Conservation (phyloP, 192 early-diverging fungal genomes). For the Irineochytrium annulatum region DNA sequence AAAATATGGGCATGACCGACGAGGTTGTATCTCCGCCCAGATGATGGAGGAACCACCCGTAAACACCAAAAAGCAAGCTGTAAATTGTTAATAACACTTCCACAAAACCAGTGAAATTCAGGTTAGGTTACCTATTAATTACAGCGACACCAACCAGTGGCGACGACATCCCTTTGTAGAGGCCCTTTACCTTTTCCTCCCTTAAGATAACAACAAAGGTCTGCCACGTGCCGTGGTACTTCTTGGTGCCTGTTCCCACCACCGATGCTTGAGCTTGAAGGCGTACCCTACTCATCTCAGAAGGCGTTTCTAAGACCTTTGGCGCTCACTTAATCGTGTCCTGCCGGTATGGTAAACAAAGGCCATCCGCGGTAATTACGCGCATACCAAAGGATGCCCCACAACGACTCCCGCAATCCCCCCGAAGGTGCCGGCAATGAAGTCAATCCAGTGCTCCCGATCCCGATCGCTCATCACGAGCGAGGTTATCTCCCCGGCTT, state of each 20-base stretch:
- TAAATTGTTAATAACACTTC: background rate
- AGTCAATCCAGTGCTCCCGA: constrained; percentile 11
- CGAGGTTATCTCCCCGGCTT: too few species aligned
- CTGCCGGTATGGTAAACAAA: constrained; percentile 9
- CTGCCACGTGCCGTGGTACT: constrained; percentile 23
- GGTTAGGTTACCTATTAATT: constrained; percentile 40
- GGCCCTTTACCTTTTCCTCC: constrained; percentile 56
- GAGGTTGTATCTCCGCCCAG: constrained; percentile 22
- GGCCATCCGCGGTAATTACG: background rate
- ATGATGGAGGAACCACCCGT: constrained; percentile 41
- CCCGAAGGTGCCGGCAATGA: constrained; percentile 26
- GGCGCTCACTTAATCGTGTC: constrained; percentile 43
- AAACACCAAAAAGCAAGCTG: constrained; percentile 47
- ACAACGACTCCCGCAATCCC: constrained; percentile 44
- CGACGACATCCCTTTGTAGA: constrained; percentile 94
- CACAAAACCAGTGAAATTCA: background rate
- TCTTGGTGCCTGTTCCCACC: background rate
- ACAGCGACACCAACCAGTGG: constrained; percentile 88
- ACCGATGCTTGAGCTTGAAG: constrained; percentile 31
- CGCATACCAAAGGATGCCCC: constrained; percentile 48
- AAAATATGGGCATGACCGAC: constrained; percentile 28
- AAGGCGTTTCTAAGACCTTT: background rate
- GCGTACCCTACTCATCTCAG: constrained; percentile 27
- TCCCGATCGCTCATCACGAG: too few species aligned
- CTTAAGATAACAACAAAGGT: constrained; percentile 33